Conservation (phyloP, 164 flowering plant species). For the Tinospora cordifolia region DNA sequence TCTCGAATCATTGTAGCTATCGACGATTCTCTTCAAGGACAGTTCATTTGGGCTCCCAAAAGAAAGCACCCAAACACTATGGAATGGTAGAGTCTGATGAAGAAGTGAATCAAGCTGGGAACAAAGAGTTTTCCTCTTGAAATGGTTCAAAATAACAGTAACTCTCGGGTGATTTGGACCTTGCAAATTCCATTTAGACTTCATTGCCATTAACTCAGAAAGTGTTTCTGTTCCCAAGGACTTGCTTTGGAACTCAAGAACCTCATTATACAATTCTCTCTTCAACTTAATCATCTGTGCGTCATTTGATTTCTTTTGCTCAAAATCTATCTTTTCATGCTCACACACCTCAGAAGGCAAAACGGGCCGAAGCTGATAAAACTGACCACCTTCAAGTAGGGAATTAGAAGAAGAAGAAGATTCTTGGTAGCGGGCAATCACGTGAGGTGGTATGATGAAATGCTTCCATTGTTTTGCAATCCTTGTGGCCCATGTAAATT, state of each 20-base stretch:
- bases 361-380: conserved; percentile 15
- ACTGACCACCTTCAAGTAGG: conserved; percentile 24
- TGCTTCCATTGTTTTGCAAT: conserved; percentile 73
- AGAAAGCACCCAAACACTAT: conserved; percentile 85
- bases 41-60: conserved; percentile 90
- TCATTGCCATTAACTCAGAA: conserved; percentile 65
- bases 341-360: conserved; percentile 58
- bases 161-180: conserved; percentile 57
- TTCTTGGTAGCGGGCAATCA: conserved; percentile 40
- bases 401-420: conserved; percentile 32
- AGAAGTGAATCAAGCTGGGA: conserved; percentile 83
- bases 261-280: conserved; percentile 70
- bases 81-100: conserved; percentile 78
- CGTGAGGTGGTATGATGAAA: conserved; percentile 49
- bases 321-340: conserved; percentile 75
- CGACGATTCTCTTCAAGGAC: conserved; percentile 58
- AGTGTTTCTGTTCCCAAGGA: conserved; percentile 65
- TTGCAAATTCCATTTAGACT: conserved; percentile 59
- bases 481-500: conserved; percentile 73
- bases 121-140: conserved; percentile 91
- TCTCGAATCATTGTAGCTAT: conserved; percentile 71
- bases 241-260: conserved; percentile 58
- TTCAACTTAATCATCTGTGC: conserved; percentile 78
- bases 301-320: conserved; percentile 85
- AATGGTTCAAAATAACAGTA: conserved; percentile 87